phyloP scores from a whole-genome alignment of 1,284 basidiomycete genomes.

The Microbotryum silenes-acaulis region DNA sequence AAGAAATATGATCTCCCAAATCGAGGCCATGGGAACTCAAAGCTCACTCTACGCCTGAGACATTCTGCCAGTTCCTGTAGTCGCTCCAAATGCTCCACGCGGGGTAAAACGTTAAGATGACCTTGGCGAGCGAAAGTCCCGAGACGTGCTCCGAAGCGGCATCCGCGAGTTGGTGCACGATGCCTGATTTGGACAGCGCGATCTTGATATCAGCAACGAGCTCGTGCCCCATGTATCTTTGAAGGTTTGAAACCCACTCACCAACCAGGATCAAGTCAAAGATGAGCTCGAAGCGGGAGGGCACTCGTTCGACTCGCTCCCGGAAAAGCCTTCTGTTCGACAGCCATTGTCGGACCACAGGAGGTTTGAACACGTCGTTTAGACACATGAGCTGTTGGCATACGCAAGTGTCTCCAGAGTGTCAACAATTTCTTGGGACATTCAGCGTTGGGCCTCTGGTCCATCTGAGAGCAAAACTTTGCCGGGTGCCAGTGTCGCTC shows the following conservation, averaged over 20 bases:
- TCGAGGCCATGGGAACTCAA: too few species aligned
- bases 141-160: constrained; percentile 2
- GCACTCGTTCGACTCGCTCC: constrained; percentile 36
- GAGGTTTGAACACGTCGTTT: constrained; percentile 37
- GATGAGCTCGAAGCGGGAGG: constrained; percentile 39
- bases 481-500: too few species aligned
- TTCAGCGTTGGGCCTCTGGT: too few species aligned
- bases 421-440: too few species aligned
- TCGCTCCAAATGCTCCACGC: background rate
- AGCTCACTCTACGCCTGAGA: background rate
- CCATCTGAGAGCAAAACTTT: too few species aligned
- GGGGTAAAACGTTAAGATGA: background rate
- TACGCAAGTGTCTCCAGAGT: too few species aligned
- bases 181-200: too few species aligned
- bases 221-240: background rate
- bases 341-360: constrained; percentile 39
- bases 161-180: constrained; percentile 17
- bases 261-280: constrained; percentile 39
- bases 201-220: too few species aligned
- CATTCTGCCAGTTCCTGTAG: background rate
- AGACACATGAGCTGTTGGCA: background rate
- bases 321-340: constrained; percentile 36
- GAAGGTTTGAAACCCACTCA: too few species aligned
- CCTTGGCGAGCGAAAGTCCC: background rate
- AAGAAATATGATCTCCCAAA: too few species aligned